Percentiles rank a stretch among this genome's conserved stretches.
Conservation (phyloP, 164 flowering plant species). For the Magnolia sinica region DNA sequence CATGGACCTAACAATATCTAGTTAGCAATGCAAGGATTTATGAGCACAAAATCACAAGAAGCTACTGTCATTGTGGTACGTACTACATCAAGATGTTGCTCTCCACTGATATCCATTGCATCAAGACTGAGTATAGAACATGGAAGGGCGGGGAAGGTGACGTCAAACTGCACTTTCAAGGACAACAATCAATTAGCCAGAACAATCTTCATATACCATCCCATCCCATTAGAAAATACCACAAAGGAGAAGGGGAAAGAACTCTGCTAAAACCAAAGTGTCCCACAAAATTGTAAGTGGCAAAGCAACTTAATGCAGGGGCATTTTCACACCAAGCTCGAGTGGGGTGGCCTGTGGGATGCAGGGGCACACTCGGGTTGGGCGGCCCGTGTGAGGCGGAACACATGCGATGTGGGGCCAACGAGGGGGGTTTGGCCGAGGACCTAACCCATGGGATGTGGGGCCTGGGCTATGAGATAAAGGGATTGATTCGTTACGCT, state of each 20-base stretch:
- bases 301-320: background rate
- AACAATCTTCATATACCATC: background rate
- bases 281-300: background rate
- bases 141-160: slow-evolving; percentile 64
- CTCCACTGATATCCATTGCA: slow-evolving; percentile 83
- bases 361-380: no score
- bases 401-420: no score
- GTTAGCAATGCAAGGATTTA: background rate
- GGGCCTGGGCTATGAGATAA: no score
- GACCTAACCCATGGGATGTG: no score
- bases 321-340: no score
- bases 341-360: no score
- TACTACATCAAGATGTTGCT: slow-evolving; percentile 80
- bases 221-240: background rate
- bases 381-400: no score
- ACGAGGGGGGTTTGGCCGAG: no score
- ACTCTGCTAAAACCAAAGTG: no score
- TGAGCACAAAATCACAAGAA: slow-evolving; percentile 2
- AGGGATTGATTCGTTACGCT: no score
- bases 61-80: slow-evolving; percentile 9
- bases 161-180: slow-evolving; percentile 63
- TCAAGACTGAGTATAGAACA: slow-evolving; percentile 76
- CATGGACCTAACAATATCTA: background rate
- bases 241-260: background rate
- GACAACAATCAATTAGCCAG: background rate